Evolutionary conservation across 768 basidiomycete species (phyloP).

Genomic region (Cantharellus cinnabarinus): DNA sequence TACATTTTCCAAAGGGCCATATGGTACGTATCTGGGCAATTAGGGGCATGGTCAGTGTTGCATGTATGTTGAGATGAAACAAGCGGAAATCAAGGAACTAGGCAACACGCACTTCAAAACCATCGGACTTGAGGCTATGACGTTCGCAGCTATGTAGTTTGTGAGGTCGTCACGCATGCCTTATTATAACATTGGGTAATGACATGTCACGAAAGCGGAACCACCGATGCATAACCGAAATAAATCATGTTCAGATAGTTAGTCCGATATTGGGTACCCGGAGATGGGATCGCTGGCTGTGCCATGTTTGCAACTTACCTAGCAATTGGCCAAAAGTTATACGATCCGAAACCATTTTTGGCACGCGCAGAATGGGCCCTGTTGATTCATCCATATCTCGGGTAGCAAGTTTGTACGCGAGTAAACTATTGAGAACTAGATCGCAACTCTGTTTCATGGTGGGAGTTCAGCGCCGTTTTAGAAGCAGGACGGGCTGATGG

Average conservation of each 20-base stretch:
- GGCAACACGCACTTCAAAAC: constrained; percentile 43
- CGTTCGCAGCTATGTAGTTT: constrained; percentile 39
- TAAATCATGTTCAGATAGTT: not conserved
- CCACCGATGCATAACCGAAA: not conserved
- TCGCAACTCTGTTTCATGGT: constrained; percentile 33
- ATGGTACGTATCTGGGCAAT: constrained; percentile 39
- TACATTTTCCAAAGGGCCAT: constrained; percentile 50
- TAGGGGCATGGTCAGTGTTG: not conserved
- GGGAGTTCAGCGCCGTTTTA: not conserved
- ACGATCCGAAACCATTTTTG: constrained; percentile 37
- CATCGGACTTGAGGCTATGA: constrained; percentile 35
- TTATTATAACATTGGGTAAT: constrained; percentile 14
- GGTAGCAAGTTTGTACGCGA: constrained; percentile 31
- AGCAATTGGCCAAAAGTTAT: constrained; percentile 66
- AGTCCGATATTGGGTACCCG: too few species aligned
- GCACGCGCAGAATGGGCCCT: constrained; percentile 21
- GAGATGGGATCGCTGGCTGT: too few species aligned
- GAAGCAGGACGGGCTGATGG: not conserved
- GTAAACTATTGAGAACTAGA: constrained; percentile 39
- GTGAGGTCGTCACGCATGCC: constrained; percentile 79
- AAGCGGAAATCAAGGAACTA: constrained; percentile 8
- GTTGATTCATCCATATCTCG: constrained; percentile 12
- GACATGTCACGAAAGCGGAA: constrained; percentile 1
- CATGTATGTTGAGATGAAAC: not conserved
- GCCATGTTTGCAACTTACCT: constrained; percentile 26